Evolutionary conservation across 441 rosid species (phyloP).

Genomic region (Gossypium schwendimanii): DNA sequence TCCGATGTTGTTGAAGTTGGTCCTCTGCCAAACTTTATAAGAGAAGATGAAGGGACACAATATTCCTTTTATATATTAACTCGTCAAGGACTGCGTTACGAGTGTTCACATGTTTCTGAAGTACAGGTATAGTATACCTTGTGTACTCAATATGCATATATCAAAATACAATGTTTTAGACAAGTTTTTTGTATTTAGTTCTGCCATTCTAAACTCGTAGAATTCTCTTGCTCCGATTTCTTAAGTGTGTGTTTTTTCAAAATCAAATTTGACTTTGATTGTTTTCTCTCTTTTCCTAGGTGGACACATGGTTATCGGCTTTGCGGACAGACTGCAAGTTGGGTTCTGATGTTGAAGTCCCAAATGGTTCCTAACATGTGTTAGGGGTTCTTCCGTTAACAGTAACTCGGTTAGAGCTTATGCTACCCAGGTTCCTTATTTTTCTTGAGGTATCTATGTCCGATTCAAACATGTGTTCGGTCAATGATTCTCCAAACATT

Average conservation of each 20-base stretch:
- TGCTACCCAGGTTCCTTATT: neutral
- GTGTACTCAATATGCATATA: neutral
- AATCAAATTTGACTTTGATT: neutral
- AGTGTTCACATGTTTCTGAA: constrained; percentile 71
- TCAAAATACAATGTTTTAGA: neutral
- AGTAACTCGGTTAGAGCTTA: constrained; percentile 23
- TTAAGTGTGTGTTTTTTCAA: neutral
- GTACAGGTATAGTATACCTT: constrained; percentile 54
- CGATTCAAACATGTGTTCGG: neutral
- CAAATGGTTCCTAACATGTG: constrained; percentile 28
- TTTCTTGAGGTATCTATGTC: neutral
- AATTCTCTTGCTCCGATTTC: neutral
- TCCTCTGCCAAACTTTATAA: constrained; percentile 53
- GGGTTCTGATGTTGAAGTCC: constrained; percentile 28
- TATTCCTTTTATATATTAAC: constrained; percentile 62
- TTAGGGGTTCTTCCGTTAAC: neutral
- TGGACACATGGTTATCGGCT: constrained; percentile 61
- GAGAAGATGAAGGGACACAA: constrained; percentile 55
- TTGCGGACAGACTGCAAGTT: constrained; percentile 46
- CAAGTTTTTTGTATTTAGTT: neutral
- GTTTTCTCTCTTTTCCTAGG: constrained; percentile 32
- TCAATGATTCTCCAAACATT: neutral
- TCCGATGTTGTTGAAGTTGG: constrained; percentile 78
- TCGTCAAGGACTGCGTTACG: constrained; percentile 66
- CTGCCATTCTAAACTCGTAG: neutral